phyloP scores from a whole-genome alignment of 805 yeast species.

The Sporopachydermia quercuum region DNA sequence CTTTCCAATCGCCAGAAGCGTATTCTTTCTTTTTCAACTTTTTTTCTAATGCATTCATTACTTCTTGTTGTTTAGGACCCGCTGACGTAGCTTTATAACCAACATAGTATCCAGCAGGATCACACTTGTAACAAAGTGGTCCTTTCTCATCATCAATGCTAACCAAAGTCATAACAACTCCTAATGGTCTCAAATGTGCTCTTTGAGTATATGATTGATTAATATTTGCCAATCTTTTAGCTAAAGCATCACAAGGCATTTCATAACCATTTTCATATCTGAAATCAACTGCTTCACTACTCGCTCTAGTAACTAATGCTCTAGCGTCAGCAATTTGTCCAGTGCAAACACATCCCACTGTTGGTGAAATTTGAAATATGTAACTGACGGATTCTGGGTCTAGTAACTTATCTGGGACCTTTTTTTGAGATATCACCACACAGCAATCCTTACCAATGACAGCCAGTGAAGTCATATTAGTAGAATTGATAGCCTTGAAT shows the following conservation, averaged over 20 bases:
- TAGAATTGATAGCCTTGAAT: constrained; percentile 87
- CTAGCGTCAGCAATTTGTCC: constrained; percentile 96
- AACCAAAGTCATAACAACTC: constrained; percentile 81
- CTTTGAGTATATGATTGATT: constrained; percentile 94
- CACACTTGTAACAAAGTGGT: constrained; percentile 81
- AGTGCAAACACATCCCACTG: constrained; percentile 81
- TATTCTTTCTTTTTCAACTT: constrained; percentile 61
- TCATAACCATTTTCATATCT: constrained; percentile 90
- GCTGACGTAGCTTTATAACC: constrained; percentile 88
- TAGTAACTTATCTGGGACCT: constrained; percentile 86
- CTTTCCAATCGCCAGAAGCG: constrained; percentile 74
- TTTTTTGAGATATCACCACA: constrained; percentile 86
- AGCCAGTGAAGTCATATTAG: constrained; percentile 82
- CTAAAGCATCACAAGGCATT: constrained; percentile 86
- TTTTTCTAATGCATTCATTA: constrained; percentile 79
- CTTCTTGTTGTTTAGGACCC: constrained; percentile 96
- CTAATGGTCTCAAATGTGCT: constrained; percentile 97
- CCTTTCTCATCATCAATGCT: constrained; percentile 84
- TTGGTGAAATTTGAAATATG: constrained; percentile 66
- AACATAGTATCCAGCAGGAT: constrained; percentile 93
- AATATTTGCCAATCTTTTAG: constrained; percentile 90
- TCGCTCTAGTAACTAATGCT: constrained; percentile 76
- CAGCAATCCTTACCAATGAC: constrained; percentile 76
- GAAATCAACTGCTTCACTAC: constrained; percentile 93
- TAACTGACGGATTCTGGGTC: constrained; percentile 81